These are phyloP conservation scores for Calophaca sinica DNA, from an alignment of 306 rosid genomes.

Conservation along the genomic window DNA sequence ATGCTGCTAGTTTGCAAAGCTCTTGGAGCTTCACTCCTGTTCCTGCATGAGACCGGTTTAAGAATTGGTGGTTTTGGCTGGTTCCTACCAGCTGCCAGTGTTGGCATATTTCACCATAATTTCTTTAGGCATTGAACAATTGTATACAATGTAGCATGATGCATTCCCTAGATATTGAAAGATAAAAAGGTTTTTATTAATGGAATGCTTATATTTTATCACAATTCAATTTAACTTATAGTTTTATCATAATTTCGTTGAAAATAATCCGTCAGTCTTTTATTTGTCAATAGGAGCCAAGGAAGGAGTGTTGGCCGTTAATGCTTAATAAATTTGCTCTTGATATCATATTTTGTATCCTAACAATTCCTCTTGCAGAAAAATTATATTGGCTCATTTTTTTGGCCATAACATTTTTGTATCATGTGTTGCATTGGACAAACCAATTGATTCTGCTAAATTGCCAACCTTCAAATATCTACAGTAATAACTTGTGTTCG, in stretches of 20 bases:
- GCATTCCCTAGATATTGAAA: slow-evolving; percentile 40
- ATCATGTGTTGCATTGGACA: background rate
- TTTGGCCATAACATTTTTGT: background rate
- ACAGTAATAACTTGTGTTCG: background rate
- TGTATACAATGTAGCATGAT: slow-evolving; percentile 40
- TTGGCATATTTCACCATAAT: slow-evolving; percentile 21
- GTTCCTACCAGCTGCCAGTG: slow-evolving; percentile 35
- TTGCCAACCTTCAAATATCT: background rate
- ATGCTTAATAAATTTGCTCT: background rate
- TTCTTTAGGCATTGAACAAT: slow-evolving; percentile 38
- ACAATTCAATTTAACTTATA: slow-evolving; percentile 16
- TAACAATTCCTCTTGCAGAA: background rate
- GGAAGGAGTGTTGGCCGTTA: background rate
- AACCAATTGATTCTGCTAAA: background rate
- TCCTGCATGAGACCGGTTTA: slow-evolving; percentile 58
- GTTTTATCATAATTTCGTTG: slow-evolving; percentile 13
- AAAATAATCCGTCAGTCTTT: background rate
- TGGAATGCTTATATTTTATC: slow-evolving; percentile 16
- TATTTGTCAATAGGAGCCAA: background rate
- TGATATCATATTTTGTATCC: background rate
- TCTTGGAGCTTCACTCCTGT: slow-evolving; percentile 59
- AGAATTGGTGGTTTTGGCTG: background rate
- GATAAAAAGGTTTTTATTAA: background rate
- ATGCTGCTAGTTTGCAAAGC: slow-evolving; percentile 69
- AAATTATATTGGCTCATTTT: background rate